Conservation (phyloP, 768 basidiomycete species). For the Pleurotus citrinopileatus region DNA sequence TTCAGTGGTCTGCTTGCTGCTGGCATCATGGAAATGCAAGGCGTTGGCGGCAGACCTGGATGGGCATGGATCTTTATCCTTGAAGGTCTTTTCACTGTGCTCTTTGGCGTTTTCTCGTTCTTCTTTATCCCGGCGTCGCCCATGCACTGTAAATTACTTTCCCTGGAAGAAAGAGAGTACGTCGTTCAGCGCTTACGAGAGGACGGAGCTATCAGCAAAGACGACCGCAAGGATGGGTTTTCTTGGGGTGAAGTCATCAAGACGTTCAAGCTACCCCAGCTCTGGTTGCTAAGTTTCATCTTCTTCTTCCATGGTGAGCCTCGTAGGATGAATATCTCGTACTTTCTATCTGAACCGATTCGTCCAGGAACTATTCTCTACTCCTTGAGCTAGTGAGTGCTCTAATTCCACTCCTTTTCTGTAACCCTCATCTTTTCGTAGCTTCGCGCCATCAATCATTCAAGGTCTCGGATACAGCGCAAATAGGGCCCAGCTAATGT, state of each 20-base stretch:
- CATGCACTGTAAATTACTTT: slow-evolving; percentile 33
- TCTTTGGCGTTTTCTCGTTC: slow-evolving; percentile 40
- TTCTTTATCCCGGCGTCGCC: slow-evolving; percentile 40
- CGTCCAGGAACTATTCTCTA: slow-evolving; percentile 14
- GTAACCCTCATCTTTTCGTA: slow-evolving; percentile 11
- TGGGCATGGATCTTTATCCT: slow-evolving; percentile 65
- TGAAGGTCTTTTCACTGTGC: slow-evolving; percentile 43
- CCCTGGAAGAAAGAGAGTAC: slow-evolving; percentile 29
- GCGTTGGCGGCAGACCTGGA: slow-evolving; percentile 38
- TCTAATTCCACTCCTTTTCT: too few relatives aligned
- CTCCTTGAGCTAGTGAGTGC: slow-evolving; percentile 18
- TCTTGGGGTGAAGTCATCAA: slow-evolving; percentile 34
- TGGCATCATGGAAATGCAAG: slow-evolving; percentile 49
- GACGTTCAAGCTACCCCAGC: slow-evolving; percentile 31
- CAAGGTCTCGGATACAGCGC: slow-evolving; percentile 42
- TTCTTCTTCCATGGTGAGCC: slow-evolving; percentile 31
- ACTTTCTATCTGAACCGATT: background rate
- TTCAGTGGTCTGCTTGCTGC: slow-evolving; percentile 60
- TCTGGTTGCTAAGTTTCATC: slow-evolving; percentile 27
- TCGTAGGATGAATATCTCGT: background rate
- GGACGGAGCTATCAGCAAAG: slow-evolving; percentile 22
- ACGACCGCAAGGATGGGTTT: slow-evolving; percentile 26
- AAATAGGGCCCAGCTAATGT: slow-evolving; percentile 45
- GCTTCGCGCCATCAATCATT: slow-evolving; percentile 62
- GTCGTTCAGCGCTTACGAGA: slow-evolving; percentile 38